Percentiles rank a stretch among this genome's conserved stretches.
Evolutionary conservation across 202 grass and related monocot species (phyloP).

Genomic region (Saccharum hybrid): DNA sequence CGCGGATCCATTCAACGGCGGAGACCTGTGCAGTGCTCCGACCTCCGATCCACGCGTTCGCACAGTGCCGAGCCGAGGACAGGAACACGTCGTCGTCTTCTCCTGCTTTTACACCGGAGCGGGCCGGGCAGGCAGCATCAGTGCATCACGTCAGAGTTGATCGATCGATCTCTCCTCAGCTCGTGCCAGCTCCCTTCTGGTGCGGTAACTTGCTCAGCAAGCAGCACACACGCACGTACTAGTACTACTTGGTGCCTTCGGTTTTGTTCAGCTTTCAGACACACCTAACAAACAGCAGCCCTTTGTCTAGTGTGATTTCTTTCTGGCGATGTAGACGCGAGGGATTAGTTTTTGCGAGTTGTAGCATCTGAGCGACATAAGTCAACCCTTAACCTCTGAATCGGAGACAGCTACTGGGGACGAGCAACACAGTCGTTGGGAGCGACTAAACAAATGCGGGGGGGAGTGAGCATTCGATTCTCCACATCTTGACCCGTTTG

Average conservation of each 20-base stretch:
- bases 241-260: background rate
- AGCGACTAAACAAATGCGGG: background rate
- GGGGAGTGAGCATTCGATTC: background rate
- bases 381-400: background rate
- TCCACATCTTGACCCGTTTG: background rate
- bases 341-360: background rate
- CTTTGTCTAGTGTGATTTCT: background rate
- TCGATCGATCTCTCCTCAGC: too few relatives aligned
- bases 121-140: background rate
- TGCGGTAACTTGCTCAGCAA: too few relatives aligned
- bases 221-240: background rate
- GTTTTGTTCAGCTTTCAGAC: background rate
- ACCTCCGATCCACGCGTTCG: too few relatives aligned
- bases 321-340: background rate
- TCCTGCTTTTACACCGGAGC: background rate
- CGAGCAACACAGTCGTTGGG: background rate
- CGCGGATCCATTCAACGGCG: background rate
- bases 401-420: background rate
- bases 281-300: background rate
- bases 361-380: conserved; percentile 24
- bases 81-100: too few relatives aligned
- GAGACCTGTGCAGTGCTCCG: background rate
- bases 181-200: too few relatives aligned
- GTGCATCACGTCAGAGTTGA: too few relatives aligned
- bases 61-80: too few relatives aligned